phyloP scores from a whole-genome alignment of 2,329 filamentous ascomycete genomes.

The Colletotrichum nymphaeae region DNA sequence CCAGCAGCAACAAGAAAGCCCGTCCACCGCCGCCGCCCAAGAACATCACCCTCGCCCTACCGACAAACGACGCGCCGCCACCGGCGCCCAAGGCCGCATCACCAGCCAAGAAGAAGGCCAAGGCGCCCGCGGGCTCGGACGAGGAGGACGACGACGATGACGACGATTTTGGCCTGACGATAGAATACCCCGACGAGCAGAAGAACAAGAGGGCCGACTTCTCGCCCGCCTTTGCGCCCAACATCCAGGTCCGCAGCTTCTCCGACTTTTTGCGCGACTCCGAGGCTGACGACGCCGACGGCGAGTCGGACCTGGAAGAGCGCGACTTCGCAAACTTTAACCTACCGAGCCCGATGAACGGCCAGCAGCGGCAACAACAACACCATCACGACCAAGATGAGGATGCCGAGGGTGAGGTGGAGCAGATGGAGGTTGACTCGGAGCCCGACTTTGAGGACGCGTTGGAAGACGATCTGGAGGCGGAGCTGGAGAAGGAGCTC shows the following conservation, averaged over 20 bases:
- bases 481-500: slow-evolving; percentile 67
- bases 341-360: slow-evolving; percentile 64
- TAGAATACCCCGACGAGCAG: slow-evolving; percentile 68
- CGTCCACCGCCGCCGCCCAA: slow-evolving; percentile 47
- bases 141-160: slow-evolving; percentile 67
- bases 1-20: slow-evolving; percentile 34
- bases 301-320: slow-evolving; percentile 60
- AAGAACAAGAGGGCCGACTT: slow-evolving; percentile 53
- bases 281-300: slow-evolving; percentile 59
- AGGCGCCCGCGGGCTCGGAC: slow-evolving; percentile 54
- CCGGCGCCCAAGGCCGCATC: slow-evolving; percentile 34
- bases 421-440: slow-evolving; percentile 41
- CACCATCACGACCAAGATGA: slow-evolving; percentile 41
- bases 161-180: slow-evolving; percentile 66
- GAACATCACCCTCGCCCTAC: slow-evolving; percentile 52
- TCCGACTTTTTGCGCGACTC: slow-evolving; percentile 63
- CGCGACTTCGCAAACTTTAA: slow-evolving; percentile 55
- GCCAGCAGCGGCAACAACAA: slow-evolving; percentile 43
- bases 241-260: slow-evolving; percentile 56
- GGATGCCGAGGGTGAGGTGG: slow-evolving; percentile 36
- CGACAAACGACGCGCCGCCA: slow-evolving; percentile 41
- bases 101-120: slow-evolving; percentile 41
- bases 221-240: slow-evolving; percentile 57
- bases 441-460: slow-evolving; percentile 49
- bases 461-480: slow-evolving; percentile 65